Evolutionary conservation across 441 rosid species (phyloP).

Genomic region (Pelargonium citronellum): DNA sequence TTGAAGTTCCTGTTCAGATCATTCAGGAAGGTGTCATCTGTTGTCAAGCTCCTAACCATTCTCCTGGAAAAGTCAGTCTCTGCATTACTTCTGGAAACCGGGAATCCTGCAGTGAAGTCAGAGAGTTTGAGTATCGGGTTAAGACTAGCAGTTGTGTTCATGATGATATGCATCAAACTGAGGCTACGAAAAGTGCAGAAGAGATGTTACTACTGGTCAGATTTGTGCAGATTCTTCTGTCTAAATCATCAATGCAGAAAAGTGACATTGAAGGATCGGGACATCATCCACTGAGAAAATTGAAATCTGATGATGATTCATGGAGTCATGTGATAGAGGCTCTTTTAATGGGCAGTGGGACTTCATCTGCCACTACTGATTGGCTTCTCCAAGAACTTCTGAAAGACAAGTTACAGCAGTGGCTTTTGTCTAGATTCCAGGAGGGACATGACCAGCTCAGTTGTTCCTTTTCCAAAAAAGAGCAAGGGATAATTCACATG

Average conservation of each 20-base stretch:
- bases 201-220: constrained; percentile 59
- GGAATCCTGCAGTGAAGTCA: constrained; percentile 64
- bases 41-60: constrained; percentile 67
- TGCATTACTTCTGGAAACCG: constrained; percentile 65
- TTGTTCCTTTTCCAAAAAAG: constrained; percentile 69
- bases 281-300: constrained; percentile 29
- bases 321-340: constrained; percentile 55
- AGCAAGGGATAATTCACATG: constrained; percentile 87
- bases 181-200: constrained; percentile 41
- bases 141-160: constrained; percentile 28
- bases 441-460: constrained; percentile 30
- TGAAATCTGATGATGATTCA: constrained; percentile 53
- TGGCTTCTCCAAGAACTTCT: constrained; percentile 85
- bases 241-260: constrained; percentile 34
- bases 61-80: constrained; percentile 67
- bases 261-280: constrained; percentile 31
- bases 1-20: constrained; percentile 72
- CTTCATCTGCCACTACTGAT: constrained; percentile 50
- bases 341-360: constrained; percentile 48
- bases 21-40: constrained; percentile 75
- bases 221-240: constrained; percentile 63
- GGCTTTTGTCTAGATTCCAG: constrained; percentile 57
- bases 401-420: constrained; percentile 70
- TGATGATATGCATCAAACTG: constrained; percentile 31
- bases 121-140: constrained; percentile 65